Evolutionary conservation across 805 yeast genomes (phyloP), one percentile per base, ranked within the genome.

Genomic region (Saccharomycopsis schoenii): DNA sequence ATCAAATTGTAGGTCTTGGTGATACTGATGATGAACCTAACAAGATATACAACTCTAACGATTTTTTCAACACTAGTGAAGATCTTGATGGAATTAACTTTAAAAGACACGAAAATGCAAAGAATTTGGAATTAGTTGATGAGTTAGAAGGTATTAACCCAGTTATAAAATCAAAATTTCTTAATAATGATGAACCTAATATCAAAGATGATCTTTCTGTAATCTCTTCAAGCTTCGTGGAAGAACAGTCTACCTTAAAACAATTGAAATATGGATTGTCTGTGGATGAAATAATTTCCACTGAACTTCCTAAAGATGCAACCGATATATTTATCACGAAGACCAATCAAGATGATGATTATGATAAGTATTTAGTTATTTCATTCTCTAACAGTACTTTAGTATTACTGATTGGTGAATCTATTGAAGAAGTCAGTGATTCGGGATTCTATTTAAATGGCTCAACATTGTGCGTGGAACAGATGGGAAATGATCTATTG

Each of bases 1-100:
- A 85, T 67, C 97, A 90, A 69, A 87, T 93, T 67, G 89, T 86
- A 64, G 80, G 80, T 57, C 73, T 91, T 55, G 97, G 96, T 1
- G 84, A 81, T 56, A 83, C 80, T 25, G 81, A 73, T 14, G 78
- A 77, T 25, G 74, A 72, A 41, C 68, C 61, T 21, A 67, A 63
- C 34, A 75, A 74, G 69, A 66, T 66, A 15, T 56, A 21, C 19
- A 55, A 37, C 21, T 73, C 79, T 0, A 60, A 70, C 5, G 67
- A 73, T 58, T 67, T 69, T 63, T 42, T 67, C 71, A 12, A 65
- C 42, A 67, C 68, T 3, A 67, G 71, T 2, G 70, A 70, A 37
- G 66, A 68, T 2, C 74, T 79, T 0, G 73, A 72, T 42, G 74
- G 73, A 21, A 64, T 71, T 14, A 68, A 71, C 10, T 71, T 67